These are phyloP conservation scores for Mortierella sp. DNA, from an alignment of 371 early-diverging fungal species.

Conservation along the genomic window DNA sequence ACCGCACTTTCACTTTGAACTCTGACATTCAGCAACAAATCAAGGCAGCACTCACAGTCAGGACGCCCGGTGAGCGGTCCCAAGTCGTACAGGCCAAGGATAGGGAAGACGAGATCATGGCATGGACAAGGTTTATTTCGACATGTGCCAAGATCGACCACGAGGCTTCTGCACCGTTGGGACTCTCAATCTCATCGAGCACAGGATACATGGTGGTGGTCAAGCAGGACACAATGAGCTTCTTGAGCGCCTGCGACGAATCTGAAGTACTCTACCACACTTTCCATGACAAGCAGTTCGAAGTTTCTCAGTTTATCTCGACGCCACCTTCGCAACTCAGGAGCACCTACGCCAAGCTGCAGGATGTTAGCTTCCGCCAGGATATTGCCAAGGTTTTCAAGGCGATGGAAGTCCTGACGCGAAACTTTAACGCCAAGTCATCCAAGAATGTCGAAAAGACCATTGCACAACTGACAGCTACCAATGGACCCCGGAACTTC, in stretches of 20 bases:
- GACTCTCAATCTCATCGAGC: conserved; percentile 35
- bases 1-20: conserved; percentile 18
- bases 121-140: conserved; percentile 50
- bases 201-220: conserved; percentile 47
- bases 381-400: conserved; percentile 38
- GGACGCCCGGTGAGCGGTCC: neutral
- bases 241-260: conserved; percentile 52
- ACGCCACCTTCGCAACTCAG: conserved; percentile 45
- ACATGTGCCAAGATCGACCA: conserved; percentile 48
- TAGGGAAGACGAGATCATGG: conserved; percentile 31
- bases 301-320: conserved; percentile 41
- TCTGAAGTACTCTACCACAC: conserved; percentile 53
- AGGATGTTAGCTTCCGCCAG: conserved; percentile 31
- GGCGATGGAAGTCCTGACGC: conserved; percentile 41
- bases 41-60: conserved; percentile 21
- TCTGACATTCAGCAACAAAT: conserved; percentile 26
- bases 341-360: conserved; percentile 39
- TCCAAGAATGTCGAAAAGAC: conserved; percentile 31
- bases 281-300: conserved; percentile 50
- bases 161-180: conserved; percentile 32
- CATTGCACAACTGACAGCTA: conserved; percentile 23
- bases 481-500: conserved; percentile 37
- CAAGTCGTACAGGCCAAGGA: conserved; percentile 2
- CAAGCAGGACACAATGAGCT: conserved; percentile 51
- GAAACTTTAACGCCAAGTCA: conserved; percentile 12